A percentile compares a stretch with the other conserved stretches of the same genome.
phyloP scores from a whole-genome alignment of 2,329 filamentous ascomycete species.

The Dactylellina haptotyla region DNA sequence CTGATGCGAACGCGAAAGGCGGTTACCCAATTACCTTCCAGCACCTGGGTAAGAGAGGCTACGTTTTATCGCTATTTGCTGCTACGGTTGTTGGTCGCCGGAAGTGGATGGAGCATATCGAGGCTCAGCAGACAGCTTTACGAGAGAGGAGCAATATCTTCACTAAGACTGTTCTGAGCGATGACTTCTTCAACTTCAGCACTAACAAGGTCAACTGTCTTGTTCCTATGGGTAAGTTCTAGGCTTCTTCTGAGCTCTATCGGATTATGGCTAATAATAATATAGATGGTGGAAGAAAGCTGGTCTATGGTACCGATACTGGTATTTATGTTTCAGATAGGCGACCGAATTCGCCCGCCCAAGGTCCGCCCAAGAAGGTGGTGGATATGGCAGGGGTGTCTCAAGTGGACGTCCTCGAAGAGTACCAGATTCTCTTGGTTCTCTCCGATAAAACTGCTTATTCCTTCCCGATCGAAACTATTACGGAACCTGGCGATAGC shows the following conservation, averaged over 20 bases:
- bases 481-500: constrained; percentile 80
- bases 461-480: constrained; percentile 85
- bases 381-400: constrained; percentile 88
- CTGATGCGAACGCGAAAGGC: constrained; percentile 72
- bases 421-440: constrained; percentile 90
- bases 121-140: constrained; percentile 85
- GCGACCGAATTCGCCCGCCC: constrained; percentile 79
- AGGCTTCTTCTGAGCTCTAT: constrained; percentile 9
- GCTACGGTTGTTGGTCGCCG: constrained; percentile 84
- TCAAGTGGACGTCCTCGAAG: constrained; percentile 94
- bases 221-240: constrained; percentile 80
- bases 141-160: constrained; percentile 78
- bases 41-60: constrained; percentile 93
- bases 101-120: constrained; percentile 97
- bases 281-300: constrained; percentile 88
- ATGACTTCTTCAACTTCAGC: constrained; percentile 84
- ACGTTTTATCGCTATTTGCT: constrained; percentile 89
- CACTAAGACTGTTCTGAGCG: constrained; percentile 75
- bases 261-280: no score
- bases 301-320: constrained; percentile 92
- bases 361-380: constrained; percentile 77
- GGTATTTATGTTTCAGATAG: constrained; percentile 93
- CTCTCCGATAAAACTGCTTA: constrained; percentile 91
- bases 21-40: constrained; percentile 91
- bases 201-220: constrained; percentile 93